A percentile compares a stretch with the other conserved stretches of the same genome.
These are phyloP conservation scores for Fusarium fujikuroi DNA, from an alignment of 2,329 filamentous ascomycete genomes.

Conservation along the genomic window DNA sequence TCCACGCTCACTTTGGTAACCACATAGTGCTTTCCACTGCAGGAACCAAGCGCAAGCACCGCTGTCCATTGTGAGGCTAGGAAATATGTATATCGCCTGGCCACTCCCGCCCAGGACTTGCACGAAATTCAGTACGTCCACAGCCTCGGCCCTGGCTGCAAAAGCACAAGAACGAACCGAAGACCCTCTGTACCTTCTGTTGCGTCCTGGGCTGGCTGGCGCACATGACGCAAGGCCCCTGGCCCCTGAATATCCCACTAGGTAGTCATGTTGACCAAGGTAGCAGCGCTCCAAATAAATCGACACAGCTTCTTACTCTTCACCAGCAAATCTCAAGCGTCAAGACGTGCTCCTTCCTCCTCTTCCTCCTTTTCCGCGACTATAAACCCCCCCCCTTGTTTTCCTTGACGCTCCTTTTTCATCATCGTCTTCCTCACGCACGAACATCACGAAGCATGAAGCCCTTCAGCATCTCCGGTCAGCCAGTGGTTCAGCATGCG, in stretches of 20 bases:
- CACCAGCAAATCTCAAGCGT: neutral
- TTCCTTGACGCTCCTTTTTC: neutral
- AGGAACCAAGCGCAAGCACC: neutral
- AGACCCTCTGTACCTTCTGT: neutral
- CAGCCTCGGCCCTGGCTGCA: neutral
- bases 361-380: neutral
- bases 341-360: neutral
- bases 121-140: no score
- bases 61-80: neutral
- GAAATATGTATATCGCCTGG: no score
- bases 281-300: neutral
- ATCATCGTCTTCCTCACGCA: neutral
- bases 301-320: neutral
- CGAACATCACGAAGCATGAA: neutral
- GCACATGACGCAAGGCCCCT: neutral
- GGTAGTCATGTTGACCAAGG: neutral
- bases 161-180: neutral
- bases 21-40: neutral
- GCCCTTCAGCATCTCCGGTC: no score
- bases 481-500: accelerated
- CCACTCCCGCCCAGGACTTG: neutral
- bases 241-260: neutral
- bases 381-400: neutral
- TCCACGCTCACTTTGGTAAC: no score
- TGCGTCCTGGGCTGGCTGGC: no score